phyloP scores from a whole-genome alignment of 768 basidiomycete species.

The Gloeostereum incarnatum region DNA sequence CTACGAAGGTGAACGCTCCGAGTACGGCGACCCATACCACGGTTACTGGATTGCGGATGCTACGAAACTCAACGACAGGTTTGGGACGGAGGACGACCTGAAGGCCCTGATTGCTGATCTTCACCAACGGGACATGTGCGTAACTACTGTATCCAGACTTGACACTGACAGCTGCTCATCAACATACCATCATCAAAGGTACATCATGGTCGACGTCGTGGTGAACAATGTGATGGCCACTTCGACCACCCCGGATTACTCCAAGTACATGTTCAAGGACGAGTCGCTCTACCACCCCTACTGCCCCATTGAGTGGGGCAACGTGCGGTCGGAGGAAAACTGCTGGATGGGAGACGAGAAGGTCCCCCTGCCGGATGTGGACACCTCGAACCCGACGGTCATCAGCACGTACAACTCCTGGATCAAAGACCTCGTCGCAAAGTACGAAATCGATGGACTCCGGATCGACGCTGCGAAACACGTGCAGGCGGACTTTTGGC shows the following conservation, averaged over 20 bases:
- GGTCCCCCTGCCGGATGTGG: constrained; percentile 70
- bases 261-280: constrained; percentile 61
- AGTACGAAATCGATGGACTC: constrained; percentile 77
- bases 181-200: constrained; percentile 24
- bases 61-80: constrained; percentile 47
- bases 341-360: constrained; percentile 80
- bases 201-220: constrained; percentile 80
- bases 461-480: constrained; percentile 75
- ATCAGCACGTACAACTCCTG: constrained; percentile 54
- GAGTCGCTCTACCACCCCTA: constrained; percentile 71
- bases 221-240: constrained; percentile 82
- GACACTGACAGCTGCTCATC: constrained; percentile 1
- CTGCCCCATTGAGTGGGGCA: constrained; percentile 64
- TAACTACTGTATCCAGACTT: constrained; percentile 2
- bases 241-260: constrained; percentile 51
- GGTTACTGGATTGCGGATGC: constrained; percentile 78
- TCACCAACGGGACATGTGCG: constrained; percentile 64
- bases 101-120: constrained; percentile 50
- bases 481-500: constrained; percentile 71
- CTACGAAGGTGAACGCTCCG: constrained; percentile 57
- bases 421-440: constrained; percentile 58
- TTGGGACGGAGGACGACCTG: constrained; percentile 60
- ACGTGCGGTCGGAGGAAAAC: constrained; percentile 58
- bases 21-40: constrained; percentile 79
- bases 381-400: constrained; percentile 64